Conservation (phyloP, 768 basidiomycete genomes). For the Leccinum variicolor region DNA sequence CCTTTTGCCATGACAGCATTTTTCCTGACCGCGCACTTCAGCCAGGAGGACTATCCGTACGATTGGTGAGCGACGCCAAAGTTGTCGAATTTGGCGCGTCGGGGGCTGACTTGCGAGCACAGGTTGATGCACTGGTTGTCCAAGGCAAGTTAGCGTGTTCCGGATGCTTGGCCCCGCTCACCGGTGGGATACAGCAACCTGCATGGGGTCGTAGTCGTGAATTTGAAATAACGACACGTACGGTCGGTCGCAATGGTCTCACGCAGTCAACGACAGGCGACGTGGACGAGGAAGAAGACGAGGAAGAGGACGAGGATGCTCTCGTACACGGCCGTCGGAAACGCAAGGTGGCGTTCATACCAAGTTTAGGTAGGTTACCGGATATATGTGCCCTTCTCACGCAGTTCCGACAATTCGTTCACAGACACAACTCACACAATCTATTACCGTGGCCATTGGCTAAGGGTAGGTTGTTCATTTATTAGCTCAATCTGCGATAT, state of each 20-base stretch:
- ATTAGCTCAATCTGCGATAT: slow-evolving; percentile 5
- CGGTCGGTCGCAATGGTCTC: slow-evolving; percentile 60
- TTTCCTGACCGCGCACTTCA: slow-evolving; percentile 87
- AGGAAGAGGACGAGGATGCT: slow-evolving; percentile 52
- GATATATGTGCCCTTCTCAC: slow-evolving; percentile 11
- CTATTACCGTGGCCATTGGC: slow-evolving; percentile 87
- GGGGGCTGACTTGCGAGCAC: slow-evolving; percentile 6
- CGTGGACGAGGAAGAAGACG: slow-evolving; percentile 76
- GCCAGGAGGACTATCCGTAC: slow-evolving; percentile 83
- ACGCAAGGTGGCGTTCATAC: slow-evolving; percentile 82
- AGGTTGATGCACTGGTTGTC: slow-evolving; percentile 91
- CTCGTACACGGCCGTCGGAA: slow-evolving; percentile 68
- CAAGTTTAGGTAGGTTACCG: slow-evolving; percentile 62
- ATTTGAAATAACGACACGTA: slow-evolving; percentile 85
- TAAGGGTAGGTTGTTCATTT: slow-evolving; percentile 51
- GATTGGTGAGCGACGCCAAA: slow-evolving; percentile 55
- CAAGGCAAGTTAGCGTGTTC: slow-evolving; percentile 45
- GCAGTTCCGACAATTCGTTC: slow-evolving; percentile 13
- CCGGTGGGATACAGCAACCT: slow-evolving; percentile 59
- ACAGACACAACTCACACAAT: slow-evolving; percentile 85
- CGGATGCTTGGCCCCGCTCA: slow-evolving; percentile 12
- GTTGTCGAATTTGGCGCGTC: not conserved
- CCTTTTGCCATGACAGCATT: slow-evolving; percentile 49
- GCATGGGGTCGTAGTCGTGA: slow-evolving; percentile 87
- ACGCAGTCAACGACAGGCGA: slow-evolving; percentile 71